Evolutionary conservation across 192 early-diverging fungal species (phyloP), one percentile per base, ranked within the genome.

Genomic region (Nowakowskiella sp.): DNA sequence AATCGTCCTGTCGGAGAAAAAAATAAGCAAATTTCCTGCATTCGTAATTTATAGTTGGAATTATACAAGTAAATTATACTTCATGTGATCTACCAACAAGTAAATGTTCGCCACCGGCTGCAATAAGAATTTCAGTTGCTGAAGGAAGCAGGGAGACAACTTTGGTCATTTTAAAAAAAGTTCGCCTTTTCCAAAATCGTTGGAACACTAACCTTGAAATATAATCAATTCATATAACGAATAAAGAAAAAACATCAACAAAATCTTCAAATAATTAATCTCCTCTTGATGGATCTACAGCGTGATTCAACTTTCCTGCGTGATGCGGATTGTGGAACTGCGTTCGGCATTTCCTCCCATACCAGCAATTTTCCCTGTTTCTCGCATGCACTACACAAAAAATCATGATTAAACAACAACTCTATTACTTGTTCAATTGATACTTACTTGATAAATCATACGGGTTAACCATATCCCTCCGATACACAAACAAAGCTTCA

Each of bases 21-120:
- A n/a, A n/a, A n/a, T n/a, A n/a, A n/a, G n/a, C n/a, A n/a, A n/a
- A n/a, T n/a, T n/a, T n/a, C n/a, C n/a, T n/a, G n/a, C n/a, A n/a
- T n/a, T n/a, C n/a, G n/a, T n/a, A n/a, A n/a, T n/a, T n/a, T n/a
- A n/a, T n/a, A n/a, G n/a, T n/a, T n/a, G n/a, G n/a, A n/a, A n/a
- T n/a, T n/a, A 22, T 52, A 32, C 25, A 25, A 19, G 28, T 6
- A 2, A 26, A 42, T 22, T 42, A 13, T 6, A 67, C 64, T 44
- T 70, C 67, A 51, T 73, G 64, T 19, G 48, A 62, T n/a, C 60
- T n/a, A 19, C 69, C 72, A 16, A 74, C 70, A 4, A 74, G 59
- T 22, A 71, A 29, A 19, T 47, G 13, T 27, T 55, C 58, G 0
- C 67, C 70, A 9, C 67, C 67, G 19, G 60, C 53, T 4, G 66